Evolutionary conservation across 805 yeast species (phyloP).

Genomic region (Suhomyces prunicola): DNA sequence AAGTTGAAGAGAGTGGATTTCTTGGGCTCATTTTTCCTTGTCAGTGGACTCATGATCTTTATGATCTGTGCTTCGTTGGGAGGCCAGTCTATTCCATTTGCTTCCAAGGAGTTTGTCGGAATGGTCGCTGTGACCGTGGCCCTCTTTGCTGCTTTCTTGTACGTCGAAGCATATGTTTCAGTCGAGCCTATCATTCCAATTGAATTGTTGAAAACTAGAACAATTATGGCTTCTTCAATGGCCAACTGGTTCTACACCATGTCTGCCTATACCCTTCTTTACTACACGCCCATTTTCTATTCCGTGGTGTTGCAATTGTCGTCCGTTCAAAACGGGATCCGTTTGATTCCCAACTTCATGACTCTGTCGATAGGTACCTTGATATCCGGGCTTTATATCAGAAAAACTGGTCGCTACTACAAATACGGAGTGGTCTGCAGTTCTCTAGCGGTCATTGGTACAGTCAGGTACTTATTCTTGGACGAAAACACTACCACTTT

Average conservation of each 20-base stretch:
- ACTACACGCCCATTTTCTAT: constrained; percentile 68
- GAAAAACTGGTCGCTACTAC: constrained; percentile 62
- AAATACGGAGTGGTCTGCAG: constrained; percentile 43
- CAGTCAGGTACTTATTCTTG: constrained; percentile 30
- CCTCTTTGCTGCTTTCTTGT: constrained; percentile 42
- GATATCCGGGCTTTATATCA: constrained; percentile 64
- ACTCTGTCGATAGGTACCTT: constrained; percentile 69
- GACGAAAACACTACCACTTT: constrained; percentile 28
- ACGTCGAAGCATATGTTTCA: constrained; percentile 50
- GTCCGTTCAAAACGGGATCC: constrained; percentile 55
- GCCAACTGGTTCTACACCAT: constrained; percentile 71
- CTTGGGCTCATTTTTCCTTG: constrained; percentile 60
- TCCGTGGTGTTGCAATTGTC: constrained; percentile 50
- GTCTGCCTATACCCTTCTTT: constrained; percentile 60
- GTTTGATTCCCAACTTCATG: constrained; percentile 64
- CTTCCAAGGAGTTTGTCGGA: constrained; percentile 37
- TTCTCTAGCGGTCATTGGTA: constrained; percentile 46
- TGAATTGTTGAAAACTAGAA: constrained; percentile 51
- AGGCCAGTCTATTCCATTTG: constrained; percentile 52
- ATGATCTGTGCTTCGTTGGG: constrained; percentile 67
- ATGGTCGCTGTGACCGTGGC: constrained; percentile 32
- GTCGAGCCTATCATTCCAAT: constrained; percentile 69
- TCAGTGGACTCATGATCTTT: constrained; percentile 52
- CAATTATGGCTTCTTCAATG: constrained; percentile 62
- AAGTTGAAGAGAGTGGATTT: constrained; percentile 63